Conservation (phyloP, 2,329 filamentous ascomycete species). For the Botrytis cinerea region DNA sequence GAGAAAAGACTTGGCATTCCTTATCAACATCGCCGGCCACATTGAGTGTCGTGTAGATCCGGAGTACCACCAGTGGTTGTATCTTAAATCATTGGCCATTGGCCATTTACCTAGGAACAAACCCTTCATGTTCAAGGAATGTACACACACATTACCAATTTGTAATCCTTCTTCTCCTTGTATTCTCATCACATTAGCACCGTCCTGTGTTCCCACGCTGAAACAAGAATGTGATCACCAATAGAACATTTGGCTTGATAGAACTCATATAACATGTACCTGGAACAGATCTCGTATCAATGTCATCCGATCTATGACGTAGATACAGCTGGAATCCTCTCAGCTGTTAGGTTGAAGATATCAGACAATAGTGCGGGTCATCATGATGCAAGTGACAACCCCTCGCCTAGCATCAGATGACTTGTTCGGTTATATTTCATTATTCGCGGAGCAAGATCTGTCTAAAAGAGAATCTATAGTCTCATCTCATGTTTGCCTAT, state of each 20-base stretch:
- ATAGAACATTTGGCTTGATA: not conserved
- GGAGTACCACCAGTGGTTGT: not conserved
- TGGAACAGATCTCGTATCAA: not conserved
- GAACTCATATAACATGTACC: not conserved
- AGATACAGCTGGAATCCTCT: not conserved
- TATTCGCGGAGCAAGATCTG: not conserved
- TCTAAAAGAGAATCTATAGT: not conserved
- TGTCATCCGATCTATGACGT: not conserved
- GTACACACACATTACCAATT: not conserved
- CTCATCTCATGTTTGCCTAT: not conserved
- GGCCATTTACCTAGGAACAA: not conserved
- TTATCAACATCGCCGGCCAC: not conserved
- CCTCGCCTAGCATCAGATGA: constrained; percentile 10
- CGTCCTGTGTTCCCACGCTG: not conserved
- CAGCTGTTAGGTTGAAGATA: not conserved
- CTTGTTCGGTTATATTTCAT: not conserved
- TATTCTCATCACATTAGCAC: not conserved
- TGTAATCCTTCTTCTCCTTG: not conserved
- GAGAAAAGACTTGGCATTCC: constrained; percentile 7
- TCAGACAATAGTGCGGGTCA: not conserved
- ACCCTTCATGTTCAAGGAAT: not conserved
- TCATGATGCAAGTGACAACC: not conserved
- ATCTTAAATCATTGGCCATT: not conserved
- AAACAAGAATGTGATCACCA: not conserved
- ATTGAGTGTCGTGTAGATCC: not conserved